These are phyloP conservation scores for Heterobasidion parviporum DNA, from an alignment of 1,284 basidiomycete species.

Conservation along the genomic window DNA sequence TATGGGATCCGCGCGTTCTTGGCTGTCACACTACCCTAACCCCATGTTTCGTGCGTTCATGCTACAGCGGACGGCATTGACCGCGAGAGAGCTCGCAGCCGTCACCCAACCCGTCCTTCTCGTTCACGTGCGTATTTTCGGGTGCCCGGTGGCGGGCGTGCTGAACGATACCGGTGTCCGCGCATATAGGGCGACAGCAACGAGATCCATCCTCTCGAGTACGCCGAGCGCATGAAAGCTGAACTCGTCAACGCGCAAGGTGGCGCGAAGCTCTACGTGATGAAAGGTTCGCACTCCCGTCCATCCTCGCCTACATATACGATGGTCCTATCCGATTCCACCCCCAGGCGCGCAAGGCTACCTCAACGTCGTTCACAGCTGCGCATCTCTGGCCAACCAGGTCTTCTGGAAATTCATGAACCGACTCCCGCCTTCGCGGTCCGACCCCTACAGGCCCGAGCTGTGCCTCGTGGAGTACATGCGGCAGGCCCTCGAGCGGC, in stretches of 20 bases:
- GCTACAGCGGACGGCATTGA: constrained; percentile 26
- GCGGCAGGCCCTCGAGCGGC: constrained; percentile 38
- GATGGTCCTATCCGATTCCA: neutral
- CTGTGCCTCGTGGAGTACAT: constrained; percentile 36
- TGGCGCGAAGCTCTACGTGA: constrained; percentile 37
- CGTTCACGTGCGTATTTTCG: constrained; percentile 46
- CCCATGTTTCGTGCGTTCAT: no score
- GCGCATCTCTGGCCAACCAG: constrained; percentile 58
- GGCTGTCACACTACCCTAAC: neutral
- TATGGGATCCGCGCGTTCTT: constrained; percentile 21
- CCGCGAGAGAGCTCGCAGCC: constrained; percentile 31
- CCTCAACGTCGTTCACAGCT: constrained; percentile 33
- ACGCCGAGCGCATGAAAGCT: constrained; percentile 45
- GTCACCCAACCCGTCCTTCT: constrained; percentile 60
- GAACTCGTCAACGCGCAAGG: constrained; percentile 38
- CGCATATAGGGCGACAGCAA: constrained; percentile 48
- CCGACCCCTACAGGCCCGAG: constrained; percentile 31
- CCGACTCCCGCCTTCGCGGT: constrained; percentile 39
- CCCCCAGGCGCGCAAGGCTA: constrained; percentile 38
- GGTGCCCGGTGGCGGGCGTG: neutral
- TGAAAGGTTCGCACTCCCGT: constrained; percentile 43
- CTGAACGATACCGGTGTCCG: no score
- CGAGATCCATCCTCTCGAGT: constrained; percentile 42
- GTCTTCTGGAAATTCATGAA: constrained; percentile 54
- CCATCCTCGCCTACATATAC: neutral